phyloP scores from a whole-genome alignment of 805 yeast species.

The Candida coquimbonensis region DNA sequence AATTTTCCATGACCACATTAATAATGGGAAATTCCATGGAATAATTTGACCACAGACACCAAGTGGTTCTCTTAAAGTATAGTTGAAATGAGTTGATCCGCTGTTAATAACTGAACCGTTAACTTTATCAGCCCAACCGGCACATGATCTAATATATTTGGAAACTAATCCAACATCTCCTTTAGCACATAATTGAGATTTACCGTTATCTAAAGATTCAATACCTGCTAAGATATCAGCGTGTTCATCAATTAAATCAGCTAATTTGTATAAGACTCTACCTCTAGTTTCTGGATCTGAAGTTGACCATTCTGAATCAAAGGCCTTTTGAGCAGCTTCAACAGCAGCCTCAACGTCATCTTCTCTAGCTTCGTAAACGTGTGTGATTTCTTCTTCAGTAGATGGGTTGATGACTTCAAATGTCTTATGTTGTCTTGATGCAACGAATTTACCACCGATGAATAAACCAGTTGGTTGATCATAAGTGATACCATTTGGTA shows the following conservation, averaged over 20 bases:
- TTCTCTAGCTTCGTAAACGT: constrained; percentile 66
- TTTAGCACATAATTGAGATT: constrained; percentile 62
- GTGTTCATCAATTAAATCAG: constrained; percentile 71
- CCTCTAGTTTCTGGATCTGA: constrained; percentile 64
- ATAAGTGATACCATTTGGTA: constrained; percentile 70
- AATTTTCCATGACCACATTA: constrained; percentile 83
- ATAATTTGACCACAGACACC: constrained; percentile 88
- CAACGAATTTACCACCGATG: constrained; percentile 71
- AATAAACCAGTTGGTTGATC: constrained; percentile 80
- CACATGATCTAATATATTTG: constrained; percentile 73
- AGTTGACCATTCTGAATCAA: constrained; percentile 62
- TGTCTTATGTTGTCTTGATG: constrained; percentile 51
- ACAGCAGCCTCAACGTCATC: constrained; percentile 83
- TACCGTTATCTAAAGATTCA: constrained; percentile 89
- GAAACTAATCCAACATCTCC: constrained; percentile 73
- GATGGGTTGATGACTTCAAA: constrained; percentile 62
- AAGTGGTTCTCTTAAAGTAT: constrained; percentile 71
- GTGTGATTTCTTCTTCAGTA: constrained; percentile 63
- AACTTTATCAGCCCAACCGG: constrained; percentile 73
- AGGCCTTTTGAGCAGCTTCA: constrained; percentile 75
- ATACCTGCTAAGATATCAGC: constrained; percentile 70
- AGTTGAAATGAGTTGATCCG: constrained; percentile 55
- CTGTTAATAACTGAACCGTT: constrained; percentile 54
- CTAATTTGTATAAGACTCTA: constrained; percentile 56
- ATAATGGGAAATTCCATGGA: constrained; percentile 91